A percentile compares a stretch with the other conserved stretches of the same genome.
Conservation (phyloP, 148 eudicot species). For the Heliosperma pusillum region DNA sequence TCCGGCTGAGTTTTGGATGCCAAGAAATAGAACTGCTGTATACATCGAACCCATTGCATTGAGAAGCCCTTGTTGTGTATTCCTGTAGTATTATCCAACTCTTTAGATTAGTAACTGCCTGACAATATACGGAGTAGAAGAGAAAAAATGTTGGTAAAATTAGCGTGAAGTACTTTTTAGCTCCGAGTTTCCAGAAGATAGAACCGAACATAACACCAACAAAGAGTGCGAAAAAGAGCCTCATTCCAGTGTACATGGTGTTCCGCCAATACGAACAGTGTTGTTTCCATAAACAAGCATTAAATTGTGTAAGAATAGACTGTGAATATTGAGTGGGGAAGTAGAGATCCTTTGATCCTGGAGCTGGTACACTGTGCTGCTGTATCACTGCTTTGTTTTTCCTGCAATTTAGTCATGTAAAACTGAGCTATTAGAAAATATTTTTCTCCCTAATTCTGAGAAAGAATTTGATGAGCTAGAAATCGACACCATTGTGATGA, state of each 20-base stretch:
- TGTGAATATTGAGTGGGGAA: slow-evolving; percentile 57
- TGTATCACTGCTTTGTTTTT: slow-evolving; percentile 47
- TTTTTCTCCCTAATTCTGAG: neutral
- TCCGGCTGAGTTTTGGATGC: slow-evolving; percentile 44
- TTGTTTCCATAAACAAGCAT: slow-evolving; percentile 62
- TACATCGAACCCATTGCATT: slow-evolving; percentile 75
- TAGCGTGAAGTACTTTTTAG: slow-evolving; percentile 29
- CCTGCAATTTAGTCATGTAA: slow-evolving; percentile 29
- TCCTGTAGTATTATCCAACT: slow-evolving; percentile 25
- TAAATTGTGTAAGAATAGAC: slow-evolving; percentile 35
- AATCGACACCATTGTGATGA: too few relatives aligned
- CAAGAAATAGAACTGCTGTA: slow-evolving; percentile 45
- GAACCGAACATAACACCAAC: slow-evolving; percentile 53
- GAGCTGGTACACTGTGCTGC: slow-evolving; percentile 44
- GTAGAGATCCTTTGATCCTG: slow-evolving; percentile 47
- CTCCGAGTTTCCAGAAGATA: slow-evolving; percentile 53
- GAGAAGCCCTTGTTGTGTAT: slow-evolving; percentile 38
- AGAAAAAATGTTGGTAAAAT: neutral
- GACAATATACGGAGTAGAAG: neutral
- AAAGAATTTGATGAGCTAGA: too few relatives aligned
- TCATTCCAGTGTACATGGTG: slow-evolving; percentile 52
- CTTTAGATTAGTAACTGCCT: neutral
- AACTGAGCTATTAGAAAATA: neutral
- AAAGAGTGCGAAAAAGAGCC: slow-evolving; percentile 47
- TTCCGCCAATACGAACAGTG: slow-evolving; percentile 61